Evolutionary conservation across 192 early-diverging fungal genomes (phyloP).

Genomic region (Linnemannia schmuckeri): DNA sequence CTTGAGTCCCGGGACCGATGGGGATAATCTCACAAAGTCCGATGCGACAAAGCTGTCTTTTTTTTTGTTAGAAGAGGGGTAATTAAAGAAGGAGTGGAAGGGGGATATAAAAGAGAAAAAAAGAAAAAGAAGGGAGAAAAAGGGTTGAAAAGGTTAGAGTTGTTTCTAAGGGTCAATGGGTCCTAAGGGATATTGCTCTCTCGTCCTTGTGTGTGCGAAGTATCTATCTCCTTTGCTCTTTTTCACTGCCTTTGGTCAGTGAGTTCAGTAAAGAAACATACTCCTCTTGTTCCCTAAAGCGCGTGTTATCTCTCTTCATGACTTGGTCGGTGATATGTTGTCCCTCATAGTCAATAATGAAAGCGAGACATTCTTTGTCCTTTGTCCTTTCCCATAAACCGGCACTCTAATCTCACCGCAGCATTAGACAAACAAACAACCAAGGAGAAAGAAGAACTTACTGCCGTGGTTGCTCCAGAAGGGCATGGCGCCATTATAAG

Average conservation of each 20-base stretch:
- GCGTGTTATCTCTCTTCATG: too few relatives aligned
- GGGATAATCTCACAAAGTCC: conserved; percentile 72
- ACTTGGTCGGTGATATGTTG: too few relatives aligned
- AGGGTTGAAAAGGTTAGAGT: not conserved
- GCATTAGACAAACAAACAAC: not conserved
- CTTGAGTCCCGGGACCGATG: conserved; percentile 68
- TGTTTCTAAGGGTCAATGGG: not conserved
- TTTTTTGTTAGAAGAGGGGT: conserved; percentile 23
- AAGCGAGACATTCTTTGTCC: too few relatives aligned
- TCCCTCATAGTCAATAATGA: too few relatives aligned
- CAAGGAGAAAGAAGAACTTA: conserved; percentile 27
- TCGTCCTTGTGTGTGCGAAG: too few relatives aligned
- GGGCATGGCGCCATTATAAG: conserved; percentile 63
- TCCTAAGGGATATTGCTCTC: not conserved
- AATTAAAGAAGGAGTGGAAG: not conserved
- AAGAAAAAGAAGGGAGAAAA: not conserved
- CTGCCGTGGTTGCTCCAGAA: conserved; percentile 67
- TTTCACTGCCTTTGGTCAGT: too few relatives aligned
- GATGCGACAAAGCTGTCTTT: conserved; percentile 57
- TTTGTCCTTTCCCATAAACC: not conserved
- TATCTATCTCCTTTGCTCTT: too few relatives aligned
- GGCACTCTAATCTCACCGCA: not conserved
- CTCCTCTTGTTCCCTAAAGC: too few relatives aligned
- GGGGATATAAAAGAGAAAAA: not conserved
- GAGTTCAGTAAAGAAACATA: too few relatives aligned